Evolutionary conservation across 2,329 filamentous ascomycete genomes (phyloP).

Genomic region (Aureobasidium subglaciale): DNA sequence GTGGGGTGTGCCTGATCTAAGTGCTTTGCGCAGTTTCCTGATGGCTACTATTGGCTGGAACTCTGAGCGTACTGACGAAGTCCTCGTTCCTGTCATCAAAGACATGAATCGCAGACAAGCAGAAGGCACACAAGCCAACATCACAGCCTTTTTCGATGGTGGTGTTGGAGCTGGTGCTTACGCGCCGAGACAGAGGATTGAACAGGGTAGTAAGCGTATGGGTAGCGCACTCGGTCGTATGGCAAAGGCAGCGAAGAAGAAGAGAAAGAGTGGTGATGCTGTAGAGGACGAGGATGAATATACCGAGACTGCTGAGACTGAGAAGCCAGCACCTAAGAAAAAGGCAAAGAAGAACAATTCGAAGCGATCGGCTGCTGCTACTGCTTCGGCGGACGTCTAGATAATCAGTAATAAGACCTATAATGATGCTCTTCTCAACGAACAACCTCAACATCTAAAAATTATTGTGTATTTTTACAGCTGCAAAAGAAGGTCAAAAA

Average conservation of each 20-base stretch:
- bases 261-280: conserved; percentile 19
- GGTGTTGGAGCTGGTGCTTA: conserved; percentile 62
- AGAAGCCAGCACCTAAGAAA: conserved; percentile 6
- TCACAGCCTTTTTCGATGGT: conserved; percentile 85
- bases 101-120: conserved; percentile 87
- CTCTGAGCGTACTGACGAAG: conserved; percentile 86
- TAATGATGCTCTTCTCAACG: too few relatives aligned
- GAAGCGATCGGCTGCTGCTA: conserved; percentile 8
- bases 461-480: too few relatives aligned
- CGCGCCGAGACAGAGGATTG: conserved; percentile 58
- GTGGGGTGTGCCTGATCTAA: conserved; percentile 92
- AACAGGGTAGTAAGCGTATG: conserved; percentile 66
- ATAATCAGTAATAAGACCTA: too few relatives aligned
- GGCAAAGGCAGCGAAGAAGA: conserved; percentile 45
- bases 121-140: conserved; percentile 92
- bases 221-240: conserved; percentile 65
- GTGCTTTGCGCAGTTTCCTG: conserved; percentile 73
- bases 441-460: too few relatives aligned
- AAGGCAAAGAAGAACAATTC: conserved; percentile 14
- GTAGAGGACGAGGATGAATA: conserved; percentile 15
- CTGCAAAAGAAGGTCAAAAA: too few relatives aligned
- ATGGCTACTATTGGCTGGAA: conserved; percentile 92
- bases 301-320: neutral
- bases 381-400: conserved; percentile 5
- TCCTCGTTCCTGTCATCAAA: conserved; percentile 86